phyloP scores from a whole-genome alignment of 2,329 filamentous ascomycete genomes.

The Sarocladium oryzae region DNA sequence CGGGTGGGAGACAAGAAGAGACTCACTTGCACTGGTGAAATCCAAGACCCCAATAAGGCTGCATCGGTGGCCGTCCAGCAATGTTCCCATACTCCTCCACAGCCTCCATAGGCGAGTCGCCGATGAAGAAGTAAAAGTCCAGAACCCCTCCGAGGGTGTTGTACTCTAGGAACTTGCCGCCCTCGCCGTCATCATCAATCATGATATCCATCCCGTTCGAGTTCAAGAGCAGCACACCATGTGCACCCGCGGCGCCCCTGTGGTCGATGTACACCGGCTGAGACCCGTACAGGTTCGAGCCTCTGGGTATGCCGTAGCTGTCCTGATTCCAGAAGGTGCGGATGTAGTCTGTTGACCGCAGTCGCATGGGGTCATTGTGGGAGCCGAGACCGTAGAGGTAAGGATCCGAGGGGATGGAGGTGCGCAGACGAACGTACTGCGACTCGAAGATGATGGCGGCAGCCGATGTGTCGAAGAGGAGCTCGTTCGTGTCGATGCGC shows the following conservation, averaged over 20 bases:
- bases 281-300: constrained; percentile 65
- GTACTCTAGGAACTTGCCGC: constrained; percentile 70
- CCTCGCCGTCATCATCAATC: constrained; percentile 52
- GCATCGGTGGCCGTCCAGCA: constrained; percentile 67
- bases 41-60: constrained; percentile 76
- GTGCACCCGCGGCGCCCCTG: constrained; percentile 39
- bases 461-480: constrained; percentile 65
- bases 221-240: constrained; percentile 73
- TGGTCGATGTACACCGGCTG: constrained; percentile 73
- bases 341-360: constrained; percentile 55
- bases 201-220: constrained; percentile 70
- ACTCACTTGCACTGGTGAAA: constrained; percentile 70
- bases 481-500: constrained; percentile 31
- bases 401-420: constrained; percentile 59
- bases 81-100: constrained; percentile 64
- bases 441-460: constrained; percentile 66
- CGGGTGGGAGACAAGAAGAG: too few species aligned
- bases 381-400: constrained; percentile 76
- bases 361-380: constrained; percentile 63
- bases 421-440: constrained; percentile 69
- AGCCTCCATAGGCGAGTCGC: constrained; percentile 61
- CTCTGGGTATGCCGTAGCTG: constrained; percentile 53
- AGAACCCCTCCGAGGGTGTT: constrained; percentile 72
- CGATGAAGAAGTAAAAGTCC: constrained; percentile 74
- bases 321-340: constrained; percentile 68